A percentile compares a stretch with the other conserved stretches of the same genome.
These are phyloP conservation scores for Emydomyces testavorans DNA, from an alignment of 2,329 filamentous ascomycete genomes.

Conservation along the genomic window DNA sequence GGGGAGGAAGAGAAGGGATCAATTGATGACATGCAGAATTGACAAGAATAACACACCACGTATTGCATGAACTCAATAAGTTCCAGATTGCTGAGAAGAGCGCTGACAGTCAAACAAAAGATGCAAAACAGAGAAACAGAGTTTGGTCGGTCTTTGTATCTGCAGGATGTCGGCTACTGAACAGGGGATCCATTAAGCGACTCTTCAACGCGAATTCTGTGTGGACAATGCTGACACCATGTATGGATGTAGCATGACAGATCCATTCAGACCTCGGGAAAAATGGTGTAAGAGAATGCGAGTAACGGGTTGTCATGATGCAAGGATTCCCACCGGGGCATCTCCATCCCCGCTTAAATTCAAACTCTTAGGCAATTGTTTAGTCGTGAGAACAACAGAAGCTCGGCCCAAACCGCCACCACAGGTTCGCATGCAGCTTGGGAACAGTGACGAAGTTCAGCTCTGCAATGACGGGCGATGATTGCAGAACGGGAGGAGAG, in stretches of 20 bases:
- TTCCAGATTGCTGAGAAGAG: not conserved
- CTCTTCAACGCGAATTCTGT: no score
- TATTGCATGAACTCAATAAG: conserved; percentile 10
- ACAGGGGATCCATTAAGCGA: conserved; percentile 2
- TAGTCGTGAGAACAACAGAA: not conserved
- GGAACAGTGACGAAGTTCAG: not conserved
- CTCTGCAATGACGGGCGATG: not conserved
- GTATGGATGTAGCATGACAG: not conserved
- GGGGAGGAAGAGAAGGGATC: not conserved
- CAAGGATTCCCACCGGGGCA: not conserved
- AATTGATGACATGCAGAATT: conserved; percentile 3
- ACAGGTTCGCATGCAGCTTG: conserved; percentile 7
- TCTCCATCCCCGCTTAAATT: conserved; percentile 5
- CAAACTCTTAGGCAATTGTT: not conserved
- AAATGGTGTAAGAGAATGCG: not conserved
- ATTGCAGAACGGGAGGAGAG: conserved; percentile 2
- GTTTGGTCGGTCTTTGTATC: conserved; percentile 6
- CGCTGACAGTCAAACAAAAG: not conserved
- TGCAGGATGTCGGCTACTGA: conserved; percentile 9
- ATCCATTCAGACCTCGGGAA: not conserved
- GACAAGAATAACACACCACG: not conserved
- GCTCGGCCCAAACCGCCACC: conserved; percentile 8
- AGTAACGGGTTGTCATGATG: not conserved
- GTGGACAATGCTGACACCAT: no score
- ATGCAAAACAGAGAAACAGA: not conserved